These are phyloP conservation scores for Acanthamoeba divionensis DNA, from an alignment of 208 protist species.

Conservation along the genomic window DNA sequence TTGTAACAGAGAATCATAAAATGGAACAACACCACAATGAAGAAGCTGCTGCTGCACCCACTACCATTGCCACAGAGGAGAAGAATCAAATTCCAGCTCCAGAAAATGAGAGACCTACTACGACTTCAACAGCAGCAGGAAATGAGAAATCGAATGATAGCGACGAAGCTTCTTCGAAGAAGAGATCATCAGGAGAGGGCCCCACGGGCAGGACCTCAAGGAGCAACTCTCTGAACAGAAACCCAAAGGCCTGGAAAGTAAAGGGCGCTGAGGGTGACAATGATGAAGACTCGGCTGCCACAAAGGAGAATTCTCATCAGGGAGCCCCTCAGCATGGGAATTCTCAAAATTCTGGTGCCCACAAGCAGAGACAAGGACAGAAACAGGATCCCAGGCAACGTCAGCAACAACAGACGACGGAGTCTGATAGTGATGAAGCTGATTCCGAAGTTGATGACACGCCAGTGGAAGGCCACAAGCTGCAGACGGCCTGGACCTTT, in stretches of 20 bases:
- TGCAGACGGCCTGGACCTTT: conserved; percentile 57
- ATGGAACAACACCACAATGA: conserved; percentile 6
- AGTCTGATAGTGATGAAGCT: neutral
- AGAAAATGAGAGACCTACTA: neutral
- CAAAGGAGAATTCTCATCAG: neutral
- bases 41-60: neutral
- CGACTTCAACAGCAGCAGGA: neutral
- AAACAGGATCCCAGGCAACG: too few species aligned
- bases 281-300: neutral
- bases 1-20: too few species aligned
- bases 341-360: too few species aligned
- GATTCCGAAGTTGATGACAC: too few species aligned
- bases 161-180: neutral
- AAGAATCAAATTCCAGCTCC: too few species aligned
- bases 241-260: conserved; percentile 36
- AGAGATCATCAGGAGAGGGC: neutral
- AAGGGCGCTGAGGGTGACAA: neutral
- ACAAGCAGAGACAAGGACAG: too few species aligned
- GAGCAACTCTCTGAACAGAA: neutral
- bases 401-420: neutral
- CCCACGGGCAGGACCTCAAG: neutral
- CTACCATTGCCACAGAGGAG: neutral
- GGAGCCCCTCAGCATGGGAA: neutral
- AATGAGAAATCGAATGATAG: neutral
- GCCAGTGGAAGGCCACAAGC: neutral